Conservation (phyloP, 2,329 filamentous ascomycete genomes). For the Ophiostoma angusticollis region DNA sequence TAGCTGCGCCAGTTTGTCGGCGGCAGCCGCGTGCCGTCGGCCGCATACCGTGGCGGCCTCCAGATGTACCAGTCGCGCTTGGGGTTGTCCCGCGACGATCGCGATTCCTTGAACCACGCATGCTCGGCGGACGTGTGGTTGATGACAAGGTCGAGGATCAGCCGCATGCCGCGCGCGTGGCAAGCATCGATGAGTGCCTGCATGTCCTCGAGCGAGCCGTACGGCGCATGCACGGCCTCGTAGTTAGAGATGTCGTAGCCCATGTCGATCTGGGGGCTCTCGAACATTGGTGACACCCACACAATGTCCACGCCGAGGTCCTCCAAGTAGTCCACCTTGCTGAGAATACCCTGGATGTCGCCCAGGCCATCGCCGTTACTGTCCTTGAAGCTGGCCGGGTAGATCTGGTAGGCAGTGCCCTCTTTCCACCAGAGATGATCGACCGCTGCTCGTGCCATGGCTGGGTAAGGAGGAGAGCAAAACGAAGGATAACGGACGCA, state of each 20-base stretch:
- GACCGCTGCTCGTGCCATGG: slow-evolving; percentile 1
- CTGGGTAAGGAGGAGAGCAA: no score
- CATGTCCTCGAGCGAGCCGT: slow-evolving; percentile 53
- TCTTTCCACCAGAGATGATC: slow-evolving; percentile 14
- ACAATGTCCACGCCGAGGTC: slow-evolving; percentile 49
- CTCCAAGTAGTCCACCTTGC: slow-evolving; percentile 50
- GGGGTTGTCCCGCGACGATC: slow-evolving; percentile 45
- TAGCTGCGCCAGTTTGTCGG: slow-evolving; percentile 64
- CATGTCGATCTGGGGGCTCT: slow-evolving; percentile 43
- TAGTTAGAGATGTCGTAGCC: slow-evolving; percentile 58
- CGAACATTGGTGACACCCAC: slow-evolving; percentile 41
- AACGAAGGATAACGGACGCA: no score
- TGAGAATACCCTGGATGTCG: slow-evolving; percentile 51
- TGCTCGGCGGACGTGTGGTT: slow-evolving; percentile 67
- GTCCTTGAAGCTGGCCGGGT: slow-evolving; percentile 46
- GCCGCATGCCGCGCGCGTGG: slow-evolving; percentile 44
- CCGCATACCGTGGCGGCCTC: slow-evolving; percentile 28
- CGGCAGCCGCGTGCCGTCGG: slow-evolving; percentile 48
- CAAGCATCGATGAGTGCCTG: slow-evolving; percentile 46
- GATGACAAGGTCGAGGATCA: slow-evolving; percentile 58
- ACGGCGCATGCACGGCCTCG: slow-evolving; percentile 35
- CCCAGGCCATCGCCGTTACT: slow-evolving; percentile 50
- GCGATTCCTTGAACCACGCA: slow-evolving; percentile 56
- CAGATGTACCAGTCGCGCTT: slow-evolving; percentile 46
- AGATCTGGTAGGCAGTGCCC: slow-evolving; percentile 24